A percentile compares a stretch with the other conserved stretches of the same genome.
phyloP scores from a whole-genome alignment of 163 green algal genomes.

The Chlamydomonas reinhardtii region DNA sequence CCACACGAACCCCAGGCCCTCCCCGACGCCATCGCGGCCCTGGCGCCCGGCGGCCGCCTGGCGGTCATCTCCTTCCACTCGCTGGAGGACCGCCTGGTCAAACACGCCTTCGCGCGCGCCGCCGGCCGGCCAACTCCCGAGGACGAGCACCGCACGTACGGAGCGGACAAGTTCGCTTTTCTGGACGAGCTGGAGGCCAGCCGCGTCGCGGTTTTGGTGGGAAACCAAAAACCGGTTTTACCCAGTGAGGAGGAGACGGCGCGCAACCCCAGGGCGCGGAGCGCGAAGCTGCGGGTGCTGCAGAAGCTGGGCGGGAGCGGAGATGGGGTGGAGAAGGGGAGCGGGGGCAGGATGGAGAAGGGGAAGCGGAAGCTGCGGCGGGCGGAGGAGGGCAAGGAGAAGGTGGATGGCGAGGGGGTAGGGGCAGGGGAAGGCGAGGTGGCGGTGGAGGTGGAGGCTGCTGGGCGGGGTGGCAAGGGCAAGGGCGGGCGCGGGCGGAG shows the following conservation, averaged over 20 bases:
- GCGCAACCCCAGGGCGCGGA: slow-evolving; percentile 86
- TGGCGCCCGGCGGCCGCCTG: slow-evolving; percentile 87
- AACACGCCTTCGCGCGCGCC: slow-evolving; percentile 86
- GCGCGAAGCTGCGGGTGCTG: slow-evolving; percentile 92
- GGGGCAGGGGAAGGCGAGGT: no score
- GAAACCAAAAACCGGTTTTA: slow-evolving; percentile 73
- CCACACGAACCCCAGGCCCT: not conserved
- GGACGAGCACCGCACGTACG: slow-evolving; percentile 46
- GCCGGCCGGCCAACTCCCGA: slow-evolving; percentile 67
- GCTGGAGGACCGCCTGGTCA: slow-evolving; percentile 96
- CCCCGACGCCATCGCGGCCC: slow-evolving; percentile 73
- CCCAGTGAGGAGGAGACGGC: slow-evolving; percentile 77
- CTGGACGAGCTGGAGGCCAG: slow-evolving; percentile 49
- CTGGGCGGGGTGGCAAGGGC: no score
- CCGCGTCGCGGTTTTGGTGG: slow-evolving; percentile 65
- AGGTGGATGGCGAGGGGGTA: no score
- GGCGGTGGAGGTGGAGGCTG: no score
- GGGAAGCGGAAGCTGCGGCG: no score
- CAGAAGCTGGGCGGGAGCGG: slow-evolving; percentile 58
- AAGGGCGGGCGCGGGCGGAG: no score
- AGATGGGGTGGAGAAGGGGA: no score
- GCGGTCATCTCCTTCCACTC: slow-evolving; percentile 96
- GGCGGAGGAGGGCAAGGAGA: no score
- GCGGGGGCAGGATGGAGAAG: no score
- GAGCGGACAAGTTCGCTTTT: slow-evolving; percentile 14